Evolutionary conservation across 2,329 filamentous ascomycete species (phyloP).

Genomic region (Niveomyces coronatus): DNA sequence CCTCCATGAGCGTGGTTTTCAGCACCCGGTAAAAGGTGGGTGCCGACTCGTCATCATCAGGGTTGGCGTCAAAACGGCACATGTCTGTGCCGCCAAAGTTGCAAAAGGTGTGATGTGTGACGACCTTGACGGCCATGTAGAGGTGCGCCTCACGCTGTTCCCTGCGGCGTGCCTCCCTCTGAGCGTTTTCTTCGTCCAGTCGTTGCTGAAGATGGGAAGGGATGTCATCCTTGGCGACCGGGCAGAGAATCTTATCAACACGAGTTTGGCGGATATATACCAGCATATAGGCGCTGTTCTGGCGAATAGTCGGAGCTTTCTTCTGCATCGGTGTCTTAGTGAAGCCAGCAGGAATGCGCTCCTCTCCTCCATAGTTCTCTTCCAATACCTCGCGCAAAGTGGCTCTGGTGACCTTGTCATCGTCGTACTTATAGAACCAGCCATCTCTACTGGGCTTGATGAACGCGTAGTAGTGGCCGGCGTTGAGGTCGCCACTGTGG

Average conservation of each 20-base stretch:
- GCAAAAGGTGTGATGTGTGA: conserved; percentile 73
- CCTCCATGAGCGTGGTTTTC: conserved; percentile 62
- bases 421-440: conserved; percentile 94
- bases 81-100: conserved; percentile 79
- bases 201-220: conserved; percentile 54
- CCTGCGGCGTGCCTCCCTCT: conserved; percentile 66
- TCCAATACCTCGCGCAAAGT: conserved; percentile 86
- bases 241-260: conserved; percentile 71
- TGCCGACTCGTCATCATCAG: conserved; percentile 56
- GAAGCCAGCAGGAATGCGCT: conserved; percentile 40
- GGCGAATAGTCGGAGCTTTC: conserved; percentile 49
- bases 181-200: conserved; percentile 71
- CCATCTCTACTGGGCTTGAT: conserved; percentile 89
- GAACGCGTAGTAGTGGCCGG: conserved; percentile 97
- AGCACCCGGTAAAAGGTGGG: conserved; percentile 65
- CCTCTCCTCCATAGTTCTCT: conserved; percentile 94
- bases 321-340: conserved; percentile 39
- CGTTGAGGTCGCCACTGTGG: conserved; percentile 92
- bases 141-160: conserved; percentile 92
- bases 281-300: conserved; percentile 94
- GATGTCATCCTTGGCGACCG: conserved; percentile 66
- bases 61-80: conserved; percentile 53
- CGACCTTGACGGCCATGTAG: conserved; percentile 75
- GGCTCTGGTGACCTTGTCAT: conserved; percentile 92
- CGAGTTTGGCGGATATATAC: conserved; percentile 88